These are phyloP conservation scores for Carex cristatella DNA, from an alignment of 176 grass and related monocot species.

Conservation along the genomic window DNA sequence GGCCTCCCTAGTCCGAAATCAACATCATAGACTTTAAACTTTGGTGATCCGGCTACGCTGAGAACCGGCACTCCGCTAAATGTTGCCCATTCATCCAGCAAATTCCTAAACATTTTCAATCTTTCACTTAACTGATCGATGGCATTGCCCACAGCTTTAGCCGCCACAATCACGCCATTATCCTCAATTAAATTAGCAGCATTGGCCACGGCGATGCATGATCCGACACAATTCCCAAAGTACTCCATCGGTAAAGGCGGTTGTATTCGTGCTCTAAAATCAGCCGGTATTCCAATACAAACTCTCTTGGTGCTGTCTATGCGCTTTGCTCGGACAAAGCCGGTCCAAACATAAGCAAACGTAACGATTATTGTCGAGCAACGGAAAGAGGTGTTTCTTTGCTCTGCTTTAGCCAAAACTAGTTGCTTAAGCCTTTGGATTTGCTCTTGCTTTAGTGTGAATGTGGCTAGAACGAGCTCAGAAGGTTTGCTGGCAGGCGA, in stretches of 20 bases:
- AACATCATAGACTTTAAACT: conserved; percentile 42
- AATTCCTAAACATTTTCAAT: neutral
- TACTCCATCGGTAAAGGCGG: conserved; percentile 34
- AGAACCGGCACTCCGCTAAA: neutral
- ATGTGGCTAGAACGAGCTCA: conserved; percentile 26
- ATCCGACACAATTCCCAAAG: conserved; percentile 55
- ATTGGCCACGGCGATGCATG: neutral
- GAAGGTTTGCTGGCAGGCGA: neutral
- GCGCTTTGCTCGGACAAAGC: conserved; percentile 23
- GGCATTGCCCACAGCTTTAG: neutral
- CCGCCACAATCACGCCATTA: conserved; percentile 18
- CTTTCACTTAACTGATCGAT: conserved; percentile 17
- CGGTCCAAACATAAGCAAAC: conserved; percentile 31
- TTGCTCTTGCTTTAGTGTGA: conserved; percentile 9
- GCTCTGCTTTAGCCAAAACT: neutral
- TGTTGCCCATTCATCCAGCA: neutral
- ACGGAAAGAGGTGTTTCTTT: conserved; percentile 9
- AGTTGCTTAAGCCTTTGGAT: conserved; percentile 20
- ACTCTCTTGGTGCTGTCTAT: neutral
- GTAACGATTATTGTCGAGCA: conserved; percentile 47
- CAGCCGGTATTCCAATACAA: conserved; percentile 18
- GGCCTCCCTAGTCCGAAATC: conserved; percentile 50
- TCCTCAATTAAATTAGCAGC: neutral
- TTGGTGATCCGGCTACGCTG: conserved; percentile 39
- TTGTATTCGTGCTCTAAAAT: conserved; percentile 24